Percentiles rank a stretch among this genome's conserved stretches.
Evolutionary conservation across 768 basidiomycete genomes (phyloP).

Genomic region (Mycena vitilis): DNA sequence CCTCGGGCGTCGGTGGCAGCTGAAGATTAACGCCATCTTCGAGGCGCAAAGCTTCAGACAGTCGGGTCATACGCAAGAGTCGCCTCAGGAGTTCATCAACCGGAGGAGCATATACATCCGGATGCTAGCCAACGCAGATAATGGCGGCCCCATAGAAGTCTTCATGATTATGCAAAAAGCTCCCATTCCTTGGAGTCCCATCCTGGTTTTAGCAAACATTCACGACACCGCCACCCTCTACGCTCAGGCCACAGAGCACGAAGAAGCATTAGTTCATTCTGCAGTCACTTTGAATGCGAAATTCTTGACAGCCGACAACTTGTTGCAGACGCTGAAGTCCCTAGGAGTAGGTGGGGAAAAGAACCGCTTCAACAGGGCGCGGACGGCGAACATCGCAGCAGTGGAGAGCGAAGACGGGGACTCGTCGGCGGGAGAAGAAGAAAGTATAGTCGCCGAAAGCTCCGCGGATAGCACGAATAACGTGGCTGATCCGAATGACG

Average conservation of each 20-base stretch:
- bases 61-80: not conserved
- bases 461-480: no score
- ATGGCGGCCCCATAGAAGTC: not conserved
- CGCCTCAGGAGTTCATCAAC: not conserved
- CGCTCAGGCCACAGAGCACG: not conserved
- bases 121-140: not conserved
- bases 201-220: not conserved
- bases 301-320: no score
- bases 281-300: no score
- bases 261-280: not conserved
- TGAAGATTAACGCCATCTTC: not conserved
- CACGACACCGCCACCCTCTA: not conserved
- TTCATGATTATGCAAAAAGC: slow-evolving; percentile 6
- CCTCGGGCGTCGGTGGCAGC: not conserved
- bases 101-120: not conserved
- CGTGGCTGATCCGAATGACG: no score
- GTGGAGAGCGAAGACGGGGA: no score
- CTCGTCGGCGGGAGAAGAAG: no score
- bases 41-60: not conserved
- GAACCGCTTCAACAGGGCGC: no score
- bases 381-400: no score
- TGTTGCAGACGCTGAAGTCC: no score
- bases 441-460: no score
- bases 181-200: not conserved
- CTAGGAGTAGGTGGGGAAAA: no score